Conservation (phyloP, 805 yeast genomes). For the Debaryomyces maramus region DNA sequence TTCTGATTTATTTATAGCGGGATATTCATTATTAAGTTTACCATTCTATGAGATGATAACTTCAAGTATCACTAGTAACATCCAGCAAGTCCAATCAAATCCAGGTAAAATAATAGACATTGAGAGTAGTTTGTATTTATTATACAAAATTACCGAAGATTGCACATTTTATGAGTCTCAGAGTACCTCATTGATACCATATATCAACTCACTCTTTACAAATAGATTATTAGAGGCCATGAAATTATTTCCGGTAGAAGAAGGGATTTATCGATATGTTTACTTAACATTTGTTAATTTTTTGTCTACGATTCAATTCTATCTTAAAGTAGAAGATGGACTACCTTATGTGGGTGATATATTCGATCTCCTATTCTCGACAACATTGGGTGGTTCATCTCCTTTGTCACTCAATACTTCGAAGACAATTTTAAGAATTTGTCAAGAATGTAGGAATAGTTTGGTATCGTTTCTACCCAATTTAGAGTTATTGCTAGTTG, state of each 20-base stretch:
- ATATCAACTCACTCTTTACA: constrained; percentile 24
- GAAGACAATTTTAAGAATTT: constrained; percentile 57
- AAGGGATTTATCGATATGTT: constrained; percentile 7
- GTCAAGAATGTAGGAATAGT: constrained; percentile 51
- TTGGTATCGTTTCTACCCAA: constrained; percentile 45
- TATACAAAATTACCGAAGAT: constrained; percentile 57
- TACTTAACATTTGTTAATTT: constrained; percentile 53
- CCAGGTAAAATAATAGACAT: constrained; percentile 37
- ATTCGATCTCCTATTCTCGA: constrained; percentile 54
- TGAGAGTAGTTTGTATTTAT: constrained; percentile 62
- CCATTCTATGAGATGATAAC: constrained; percentile 48
- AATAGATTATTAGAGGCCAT: constrained; percentile 21
- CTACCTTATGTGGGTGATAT: constrained; percentile 46
- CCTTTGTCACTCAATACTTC: constrained; percentile 40
- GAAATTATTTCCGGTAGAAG: constrained; percentile 10
- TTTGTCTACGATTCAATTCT: constrained; percentile 60
- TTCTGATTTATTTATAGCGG: constrained; percentile 71
- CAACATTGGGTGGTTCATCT: constrained; percentile 27
- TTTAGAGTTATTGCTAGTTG: constrained; percentile 48
- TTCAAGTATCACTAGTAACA: constrained; percentile 28
- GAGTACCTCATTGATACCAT: constrained; percentile 26
- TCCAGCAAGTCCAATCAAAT: constrained; percentile 9
- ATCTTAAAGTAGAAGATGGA: constrained; percentile 51
- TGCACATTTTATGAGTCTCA: constrained; percentile 42
- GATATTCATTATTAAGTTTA: constrained; percentile 64